These are phyloP conservation scores for Flagelloscypha sp. DNA, from an alignment of 768 basidiomycete species.

Conservation along the genomic window DNA sequence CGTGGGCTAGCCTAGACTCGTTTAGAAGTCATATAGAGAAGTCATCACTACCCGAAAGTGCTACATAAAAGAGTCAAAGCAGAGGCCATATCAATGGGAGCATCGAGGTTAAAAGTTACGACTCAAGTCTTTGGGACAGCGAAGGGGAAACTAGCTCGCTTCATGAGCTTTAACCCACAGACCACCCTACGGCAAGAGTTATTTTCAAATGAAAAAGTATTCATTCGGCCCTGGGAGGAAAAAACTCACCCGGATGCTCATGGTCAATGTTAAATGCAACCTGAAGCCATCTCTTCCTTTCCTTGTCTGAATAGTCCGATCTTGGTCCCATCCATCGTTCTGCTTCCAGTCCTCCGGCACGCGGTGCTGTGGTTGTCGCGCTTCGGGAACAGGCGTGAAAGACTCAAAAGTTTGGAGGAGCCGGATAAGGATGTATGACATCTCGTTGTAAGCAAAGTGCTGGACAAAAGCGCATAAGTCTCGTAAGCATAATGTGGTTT, in stretches of 20 bases:
- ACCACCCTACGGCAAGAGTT: conserved; percentile 33
- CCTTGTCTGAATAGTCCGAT: conserved; percentile 29
- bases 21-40: too few species aligned
- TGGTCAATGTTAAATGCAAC: conserved; percentile 46
- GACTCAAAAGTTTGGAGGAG: conserved; percentile 52
- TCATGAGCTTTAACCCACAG: conserved; percentile 40
- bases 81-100: too few species aligned
- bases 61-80: too few species aligned
- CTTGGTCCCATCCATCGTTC: too few species aligned
- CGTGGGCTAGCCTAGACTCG: too few species aligned
- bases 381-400: conserved; percentile 36
- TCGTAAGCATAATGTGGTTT: conserved; percentile 15
- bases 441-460: conserved; percentile 28
- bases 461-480: conserved; percentile 1
- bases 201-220: neutral
- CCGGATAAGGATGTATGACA: conserved; percentile 57
- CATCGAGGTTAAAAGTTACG: too few species aligned
- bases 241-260: conserved; percentile 38
- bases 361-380: conserved; percentile 35
- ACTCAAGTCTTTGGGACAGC: too few species aligned
- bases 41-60: too few species aligned
- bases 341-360: conserved; percentile 41
- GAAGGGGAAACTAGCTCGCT: too few species aligned
- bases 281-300: conserved; percentile 43
- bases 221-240: too few species aligned